These are phyloP conservation scores for Gracilaria gracilis DNA, from an alignment of 23 red algal species.

Conservation along the genomic window DNA sequence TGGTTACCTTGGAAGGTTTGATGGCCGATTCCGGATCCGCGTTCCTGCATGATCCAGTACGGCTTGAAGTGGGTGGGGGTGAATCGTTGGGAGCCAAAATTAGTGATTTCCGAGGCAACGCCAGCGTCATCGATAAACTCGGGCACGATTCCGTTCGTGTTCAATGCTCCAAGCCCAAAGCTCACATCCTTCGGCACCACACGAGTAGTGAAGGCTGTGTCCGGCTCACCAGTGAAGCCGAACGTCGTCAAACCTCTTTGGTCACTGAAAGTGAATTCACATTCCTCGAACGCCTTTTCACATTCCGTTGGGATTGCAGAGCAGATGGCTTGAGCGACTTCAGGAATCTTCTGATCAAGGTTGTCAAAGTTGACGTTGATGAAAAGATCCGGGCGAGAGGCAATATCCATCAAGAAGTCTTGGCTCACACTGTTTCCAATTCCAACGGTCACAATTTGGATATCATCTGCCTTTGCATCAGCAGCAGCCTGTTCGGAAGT, in stretches of 20 bases:
- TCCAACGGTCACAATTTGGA: neutral
- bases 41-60: neutral
- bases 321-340: constrained; percentile 1
- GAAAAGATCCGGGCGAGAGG: neutral
- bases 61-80: constrained; percentile 56
- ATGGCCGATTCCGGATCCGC: constrained; percentile 32
- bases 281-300: neutral
- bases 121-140: neutral
- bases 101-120: neutral
- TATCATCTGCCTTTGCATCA: neutral
- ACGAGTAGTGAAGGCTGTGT: constrained; percentile 19
- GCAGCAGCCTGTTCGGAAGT: neutral
- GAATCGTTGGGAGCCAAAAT: constrained; percentile 15
- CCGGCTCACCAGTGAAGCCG: neutral
- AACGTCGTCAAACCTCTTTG: neutral
- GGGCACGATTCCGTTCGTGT: neutral
- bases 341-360: neutral
- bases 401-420: neutral
- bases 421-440: constrained; percentile 7
- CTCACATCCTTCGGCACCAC: neutral
- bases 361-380: constrained; percentile 4
- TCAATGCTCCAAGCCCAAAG: neutral
- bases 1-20: constrained; percentile 47
- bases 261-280: constrained; percentile 6
- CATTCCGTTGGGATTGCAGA: no score